Percentiles rank a stretch among this genome's conserved stretches.
Evolutionary conservation across 1,139 yeast species (phyloP).

Genomic region (Blastobotrys serpentis): DNA sequence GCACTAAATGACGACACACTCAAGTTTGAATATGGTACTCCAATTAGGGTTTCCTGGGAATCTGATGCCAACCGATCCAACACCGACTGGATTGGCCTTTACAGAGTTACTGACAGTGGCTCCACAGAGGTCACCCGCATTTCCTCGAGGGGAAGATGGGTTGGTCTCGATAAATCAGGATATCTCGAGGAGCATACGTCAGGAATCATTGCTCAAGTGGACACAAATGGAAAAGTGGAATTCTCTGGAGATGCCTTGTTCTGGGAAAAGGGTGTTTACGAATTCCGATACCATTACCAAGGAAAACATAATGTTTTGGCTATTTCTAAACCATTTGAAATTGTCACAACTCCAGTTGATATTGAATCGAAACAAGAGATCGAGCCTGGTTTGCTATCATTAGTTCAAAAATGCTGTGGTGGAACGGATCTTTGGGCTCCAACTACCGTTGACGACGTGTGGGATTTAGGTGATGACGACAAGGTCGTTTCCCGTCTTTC

Average conservation of each 20-base stretch:
- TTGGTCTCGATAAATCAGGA: constrained; percentile 46
- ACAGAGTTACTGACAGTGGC: constrained; percentile 61
- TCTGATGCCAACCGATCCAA: constrained; percentile 48
- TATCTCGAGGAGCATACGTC: constrained; percentile 32
- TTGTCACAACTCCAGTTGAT: constrained; percentile 46
- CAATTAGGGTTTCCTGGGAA: constrained; percentile 57
- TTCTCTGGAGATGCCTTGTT: constrained; percentile 54
- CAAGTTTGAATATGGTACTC: constrained; percentile 42
- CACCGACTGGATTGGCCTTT: constrained; percentile 79
- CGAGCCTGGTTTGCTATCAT: constrained; percentile 23
- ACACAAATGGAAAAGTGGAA: constrained; percentile 49
- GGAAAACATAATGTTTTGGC: constrained; percentile 71
- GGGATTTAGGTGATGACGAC: constrained; percentile 31
- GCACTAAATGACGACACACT: constrained; percentile 13
- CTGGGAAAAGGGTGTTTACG: constrained; percentile 75
- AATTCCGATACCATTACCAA: constrained; percentile 69
- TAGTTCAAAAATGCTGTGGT: constrained; percentile 30
- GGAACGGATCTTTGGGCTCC: constrained; percentile 29
- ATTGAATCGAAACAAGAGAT: constrained; percentile 42
- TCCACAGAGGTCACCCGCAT: constrained; percentile 60
- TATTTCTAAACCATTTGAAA: constrained; percentile 70
- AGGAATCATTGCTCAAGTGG: constrained; percentile 25
- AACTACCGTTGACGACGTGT: constrained; percentile 26
- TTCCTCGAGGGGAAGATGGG: constrained; percentile 73
- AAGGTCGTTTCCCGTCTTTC: constrained; percentile 33